Conservation (phyloP, 768 basidiomycete species). For the Rubroboletus pulcherrimus region DNA sequence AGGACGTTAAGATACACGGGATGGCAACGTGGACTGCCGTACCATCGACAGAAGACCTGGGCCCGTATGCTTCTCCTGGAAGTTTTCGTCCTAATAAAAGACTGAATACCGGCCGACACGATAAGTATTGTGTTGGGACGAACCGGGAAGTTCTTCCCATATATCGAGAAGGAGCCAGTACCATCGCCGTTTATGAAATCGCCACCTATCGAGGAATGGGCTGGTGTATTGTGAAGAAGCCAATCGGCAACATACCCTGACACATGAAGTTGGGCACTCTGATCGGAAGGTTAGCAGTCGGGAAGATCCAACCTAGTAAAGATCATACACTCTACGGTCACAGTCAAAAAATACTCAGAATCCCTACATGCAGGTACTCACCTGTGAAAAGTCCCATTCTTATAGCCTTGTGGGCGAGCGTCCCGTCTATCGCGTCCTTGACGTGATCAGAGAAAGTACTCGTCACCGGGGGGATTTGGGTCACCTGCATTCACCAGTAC, state of each 20-base stretch:
- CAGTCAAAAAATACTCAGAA: constrained; percentile 9
- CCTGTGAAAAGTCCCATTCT: constrained; percentile 90
- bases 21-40: constrained; percentile 8
- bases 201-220: constrained; percentile 52
- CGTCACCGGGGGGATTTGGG: constrained; percentile 11
- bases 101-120: not conserved
- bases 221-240: not conserved
- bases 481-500: constrained; percentile 94
- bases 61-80: constrained; percentile 80
- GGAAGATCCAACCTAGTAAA: not conserved
- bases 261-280: constrained; percentile 96
- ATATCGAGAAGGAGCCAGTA: constrained; percentile 95
- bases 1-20: not conserved
- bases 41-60: constrained; percentile 94
- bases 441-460: constrained; percentile 9
- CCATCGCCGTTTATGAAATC: constrained; percentile 95
- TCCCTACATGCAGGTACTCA: constrained; percentile 33
- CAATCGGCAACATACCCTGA: constrained; percentile 52
- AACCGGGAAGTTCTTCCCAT: constrained; percentile 90
- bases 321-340: constrained; percentile 61
- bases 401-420: constrained; percentile 86
- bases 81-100: constrained; percentile 81
- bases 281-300: constrained; percentile 9
- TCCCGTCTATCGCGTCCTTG: constrained; percentile 38
- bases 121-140: constrained; percentile 15